A percentile compares a stretch with the other conserved stretches of the same genome.
Evolutionary conservation across 2,329 filamentous ascomycete genomes (phyloP).

Genomic region (Aspergillus transmontanensis): DNA sequence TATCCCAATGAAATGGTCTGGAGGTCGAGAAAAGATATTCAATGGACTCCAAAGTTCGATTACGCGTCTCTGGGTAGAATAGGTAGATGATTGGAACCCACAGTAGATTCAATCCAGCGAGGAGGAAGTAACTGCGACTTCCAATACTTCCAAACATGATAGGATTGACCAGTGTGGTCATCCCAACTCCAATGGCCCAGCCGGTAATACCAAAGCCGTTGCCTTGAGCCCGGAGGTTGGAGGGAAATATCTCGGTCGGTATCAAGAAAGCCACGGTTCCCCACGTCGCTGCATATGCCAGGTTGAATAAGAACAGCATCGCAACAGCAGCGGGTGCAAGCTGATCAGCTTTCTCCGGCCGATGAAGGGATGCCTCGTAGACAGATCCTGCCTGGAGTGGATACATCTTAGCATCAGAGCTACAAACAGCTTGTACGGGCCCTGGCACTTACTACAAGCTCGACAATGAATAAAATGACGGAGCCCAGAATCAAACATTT

Average conservation of each 20-base stretch:
- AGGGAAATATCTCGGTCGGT: conserved; percentile 61
- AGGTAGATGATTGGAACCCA: conserved; percentile 54
- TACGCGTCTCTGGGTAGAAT: conserved; percentile 57
- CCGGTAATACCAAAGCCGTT: conserved; percentile 62
- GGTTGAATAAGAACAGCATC: conserved; percentile 50
- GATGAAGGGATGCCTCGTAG: conserved; percentile 44
- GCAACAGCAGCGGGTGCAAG: conserved; percentile 51
- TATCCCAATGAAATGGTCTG: conserved; percentile 49
- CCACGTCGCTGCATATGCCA: conserved; percentile 53
- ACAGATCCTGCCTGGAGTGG: conserved; percentile 39
- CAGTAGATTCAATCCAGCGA: conserved; percentile 54
- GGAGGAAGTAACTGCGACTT: conserved; percentile 55
- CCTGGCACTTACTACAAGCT: conserved; percentile 25
- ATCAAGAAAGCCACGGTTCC: conserved; percentile 55
- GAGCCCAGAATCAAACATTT: conserved; percentile 46
- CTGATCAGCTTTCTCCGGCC: conserved; percentile 37
- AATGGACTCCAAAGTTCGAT: conserved; percentile 54
- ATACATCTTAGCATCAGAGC: not conserved
- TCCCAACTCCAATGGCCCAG: conserved; percentile 61
- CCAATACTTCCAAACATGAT: conserved; percentile 53
- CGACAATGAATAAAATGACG: conserved; percentile 43
- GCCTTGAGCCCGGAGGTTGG: conserved; percentile 61
- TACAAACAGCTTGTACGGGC: conserved; percentile 29
- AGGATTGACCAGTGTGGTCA: conserved; percentile 55
- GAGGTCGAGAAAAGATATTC: conserved; percentile 52